A percentile compares a stretch with the other conserved stretches of the same genome.
phyloP scores from a whole-genome alignment of 1,139 yeast genomes.

The Taphrina flavorubra region DNA sequence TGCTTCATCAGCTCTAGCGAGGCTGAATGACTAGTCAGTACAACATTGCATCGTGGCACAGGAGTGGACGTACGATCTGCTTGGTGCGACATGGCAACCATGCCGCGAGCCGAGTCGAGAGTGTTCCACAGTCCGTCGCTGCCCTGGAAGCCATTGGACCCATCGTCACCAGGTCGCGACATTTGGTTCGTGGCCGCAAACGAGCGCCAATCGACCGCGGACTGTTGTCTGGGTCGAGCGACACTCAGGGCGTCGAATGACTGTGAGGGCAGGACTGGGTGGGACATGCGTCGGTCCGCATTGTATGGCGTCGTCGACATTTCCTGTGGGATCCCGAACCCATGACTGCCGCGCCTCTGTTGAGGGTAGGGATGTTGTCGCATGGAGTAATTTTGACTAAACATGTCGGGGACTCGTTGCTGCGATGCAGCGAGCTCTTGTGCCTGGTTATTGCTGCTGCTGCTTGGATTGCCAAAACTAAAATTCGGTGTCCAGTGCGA shows the following conservation, averaged over 20 bases:
- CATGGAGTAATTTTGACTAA: constrained; percentile 3
- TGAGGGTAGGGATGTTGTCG: background rate
- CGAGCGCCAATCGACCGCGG: constrained; percentile 30
- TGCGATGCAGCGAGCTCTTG: background rate
- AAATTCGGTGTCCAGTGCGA: constrained; percentile 39
- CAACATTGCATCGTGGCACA: background rate
- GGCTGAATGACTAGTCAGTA: background rate
- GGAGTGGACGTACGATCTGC: constrained; percentile 7
- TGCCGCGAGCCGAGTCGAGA: constrained; percentile 19
- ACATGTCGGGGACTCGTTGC: background rate
- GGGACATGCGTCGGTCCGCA: constrained; percentile 39
- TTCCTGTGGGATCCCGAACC: constrained; percentile 1
- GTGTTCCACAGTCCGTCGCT: constrained; percentile 13
- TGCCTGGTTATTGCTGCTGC: background rate
- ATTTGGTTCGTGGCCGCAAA: background rate
- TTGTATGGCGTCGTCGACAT: constrained; percentile 6
- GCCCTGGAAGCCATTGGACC: constrained; percentile 1
- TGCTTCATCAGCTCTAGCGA: constrained; percentile 3
- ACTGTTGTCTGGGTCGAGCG: constrained; percentile 21
- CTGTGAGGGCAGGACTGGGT: constrained; percentile 35
- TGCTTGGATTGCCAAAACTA: constrained; percentile 20
- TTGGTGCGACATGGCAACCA: constrained; percentile 26
- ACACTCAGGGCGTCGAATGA: constrained; percentile 20
- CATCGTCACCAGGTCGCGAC: constrained; percentile 3
- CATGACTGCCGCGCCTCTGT: constrained; percentile 23